Base-by-base conservation (phyloP, 768 basidiomycete genomes). In the Podaxis carcinomalis region DNA sequence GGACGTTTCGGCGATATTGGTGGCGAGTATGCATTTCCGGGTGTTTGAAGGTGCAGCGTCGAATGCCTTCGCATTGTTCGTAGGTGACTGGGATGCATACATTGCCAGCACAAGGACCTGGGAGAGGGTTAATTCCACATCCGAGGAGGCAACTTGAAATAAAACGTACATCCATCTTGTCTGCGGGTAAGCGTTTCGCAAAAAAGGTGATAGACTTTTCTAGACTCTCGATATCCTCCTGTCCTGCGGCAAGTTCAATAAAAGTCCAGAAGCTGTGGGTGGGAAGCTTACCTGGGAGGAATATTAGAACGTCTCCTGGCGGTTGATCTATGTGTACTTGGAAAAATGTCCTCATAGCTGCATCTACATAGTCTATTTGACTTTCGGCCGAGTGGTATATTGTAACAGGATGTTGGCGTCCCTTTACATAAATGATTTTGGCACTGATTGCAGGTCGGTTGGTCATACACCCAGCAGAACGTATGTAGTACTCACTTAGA, bases 1-100 rank as follows among this genome's bases (percentile, higher is more conserved):
- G 11, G 91, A 93, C 0, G 97, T 98, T 74, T 99, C 97, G 10
- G 97, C 97, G 61, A 99, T 95, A 73, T 98, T 99, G 16, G 97
- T 99, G 1, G 97, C 90, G 40, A 99, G 79, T 64, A 99, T 93
- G 74, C 95, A 91, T 74, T 98, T 95, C 59, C 97, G 85, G 1
- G 83, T 84, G 56, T 85, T 81, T 1, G 83, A 69, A 13, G 89
- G 85, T 0, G 91, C 74, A 0, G 85, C 75, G 0, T 73, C 69
- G 73, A 98, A 98, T 51, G 92, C 92, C 69, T 85, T 86, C 47
- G 84, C 74, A 73, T 97, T 95, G 63, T 90, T 85, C 10, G 79
- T 76, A 25, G 88, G 83, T 6, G 92, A 87, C 64, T 98, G 85
- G 4, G 92, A 86, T 36, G 95, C 92, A 70, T 90, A 98, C 78